Evolutionary conservation across 2,329 filamentous ascomycete species (phyloP).

Genomic region (Plenodomus biglobosus): DNA sequence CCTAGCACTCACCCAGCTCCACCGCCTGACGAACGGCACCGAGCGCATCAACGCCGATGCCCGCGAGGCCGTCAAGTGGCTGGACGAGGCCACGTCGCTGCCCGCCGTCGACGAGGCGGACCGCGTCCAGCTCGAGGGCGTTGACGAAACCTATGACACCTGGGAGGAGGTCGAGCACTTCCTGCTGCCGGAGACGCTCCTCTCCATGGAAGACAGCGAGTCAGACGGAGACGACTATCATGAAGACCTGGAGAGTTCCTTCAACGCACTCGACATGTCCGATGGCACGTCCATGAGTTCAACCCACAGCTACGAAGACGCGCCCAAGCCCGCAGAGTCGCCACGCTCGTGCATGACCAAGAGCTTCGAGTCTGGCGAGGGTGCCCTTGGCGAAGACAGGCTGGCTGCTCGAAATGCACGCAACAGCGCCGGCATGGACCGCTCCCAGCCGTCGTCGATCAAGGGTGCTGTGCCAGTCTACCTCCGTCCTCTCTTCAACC

Average conservation of each 20-base stretch:
- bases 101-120: slow-evolving; percentile 39
- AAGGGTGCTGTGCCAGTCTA: slow-evolving; percentile 42
- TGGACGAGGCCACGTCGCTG: slow-evolving; percentile 54
- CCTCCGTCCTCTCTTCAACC: slow-evolving; percentile 54
- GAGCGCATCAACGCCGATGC: slow-evolving; percentile 50
- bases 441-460: slow-evolving; percentile 25
- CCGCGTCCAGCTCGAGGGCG: slow-evolving; percentile 51
- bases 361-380: slow-evolving; percentile 22
- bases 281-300: slow-evolving; percentile 50
- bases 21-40: slow-evolving; percentile 47
- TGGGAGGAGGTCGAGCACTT: slow-evolving; percentile 55
- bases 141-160: slow-evolving; percentile 50
- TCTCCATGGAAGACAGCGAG: slow-evolving; percentile 51
- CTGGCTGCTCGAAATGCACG: slow-evolving; percentile 32
- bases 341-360: slow-evolving; percentile 41
- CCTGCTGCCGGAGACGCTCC: slow-evolving; percentile 51
- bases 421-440: slow-evolving; percentile 30
- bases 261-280: slow-evolving; percentile 40
- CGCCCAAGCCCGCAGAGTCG: slow-evolving; percentile 45
- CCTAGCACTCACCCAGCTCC: slow-evolving; percentile 50
- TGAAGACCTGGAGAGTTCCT: slow-evolving; percentile 43
- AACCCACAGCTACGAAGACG: slow-evolving; percentile 43
- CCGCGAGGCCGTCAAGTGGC: slow-evolving; percentile 53
- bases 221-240: slow-evolving; percentile 41
- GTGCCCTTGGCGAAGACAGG: slow-evolving; percentile 28